Base-by-base conservation (phyloP, 441 rosid genomes). In the Hypseocharis bilobata region DNA sequence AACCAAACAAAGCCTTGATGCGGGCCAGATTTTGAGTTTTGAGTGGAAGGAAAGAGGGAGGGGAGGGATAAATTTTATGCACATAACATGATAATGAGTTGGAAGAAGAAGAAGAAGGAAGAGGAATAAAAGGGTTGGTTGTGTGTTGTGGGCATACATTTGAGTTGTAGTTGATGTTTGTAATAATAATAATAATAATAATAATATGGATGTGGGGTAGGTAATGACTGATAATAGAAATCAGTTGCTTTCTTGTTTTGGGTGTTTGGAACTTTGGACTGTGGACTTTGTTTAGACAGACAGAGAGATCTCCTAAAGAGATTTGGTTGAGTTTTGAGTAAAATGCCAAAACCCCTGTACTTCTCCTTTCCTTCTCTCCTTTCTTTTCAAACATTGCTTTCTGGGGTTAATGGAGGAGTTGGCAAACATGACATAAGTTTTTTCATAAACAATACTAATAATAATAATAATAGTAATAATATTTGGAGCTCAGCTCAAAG, bases 231-330 rank as follows among this genome's bases (percentile, higher is more conserved):
- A 49, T 49, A 49, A 49, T 49, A 16, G 23, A 17, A 17, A 6
- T 49, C 19, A 6, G 25, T 16, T 49, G 38, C 19, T 49, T 49
- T 19, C 26, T 19, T 49, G 11, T 19, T 19, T 20, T 19, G 26
- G 25, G 19, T 49, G 25, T 49, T n/a, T n/a, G n/a, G n/a, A n/a
- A n/a, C n/a, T n/a, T n/a, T 2, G 26, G 55, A 49, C 52, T 66
- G 51, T 38, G 63, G 60, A 63, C 30, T 59, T 30, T 1, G 20
- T 30, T 51, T 28, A 28, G 49, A 59, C 6, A 65, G 74, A 74
- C 72, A 71, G 10, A 63, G 73, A 70, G 32, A 79, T 73, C 82
- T 65, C 1, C 29, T 51, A 70, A 74, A 63, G 82, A 72, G 82
- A 82, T 81, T 65, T 4, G 79, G 70, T 68, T 75, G 63, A 70